A percentile compares a stretch with the other conserved stretches of the same genome.
Conservation (phyloP, 2,329 filamentous ascomycete species). For the Pseudogymnoascus sp. region DNA sequence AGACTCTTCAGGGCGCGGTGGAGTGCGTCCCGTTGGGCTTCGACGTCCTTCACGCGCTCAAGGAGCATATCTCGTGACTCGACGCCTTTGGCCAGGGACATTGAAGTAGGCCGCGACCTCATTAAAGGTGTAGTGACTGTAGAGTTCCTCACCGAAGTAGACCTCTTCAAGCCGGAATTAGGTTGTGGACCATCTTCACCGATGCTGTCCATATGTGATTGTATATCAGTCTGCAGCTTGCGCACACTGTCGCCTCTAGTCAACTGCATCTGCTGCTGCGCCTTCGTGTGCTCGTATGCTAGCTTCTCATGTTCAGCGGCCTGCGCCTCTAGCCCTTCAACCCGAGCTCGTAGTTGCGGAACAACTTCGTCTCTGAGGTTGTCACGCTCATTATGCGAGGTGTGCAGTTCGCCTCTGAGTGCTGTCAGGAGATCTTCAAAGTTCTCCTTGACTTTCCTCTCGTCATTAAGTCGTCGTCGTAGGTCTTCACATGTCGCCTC, state of each 20-base stretch:
- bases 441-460: slow-evolving; percentile 80
- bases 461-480: slow-evolving; percentile 72
- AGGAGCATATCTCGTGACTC: slow-evolving; percentile 57
- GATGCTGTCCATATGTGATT: slow-evolving; percentile 43
- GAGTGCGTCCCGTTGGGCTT: slow-evolving; percentile 86
- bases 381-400: slow-evolving; percentile 79
- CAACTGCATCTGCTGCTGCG: neutral
- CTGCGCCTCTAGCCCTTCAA: slow-evolving; percentile 71
- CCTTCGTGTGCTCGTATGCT: slow-evolving; percentile 52
- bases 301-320: slow-evolving; percentile 64
- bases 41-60: slow-evolving; percentile 83
- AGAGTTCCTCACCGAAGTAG: slow-evolving; percentile 36
- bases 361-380: slow-evolving; percentile 84
- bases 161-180: slow-evolving; percentile 51
- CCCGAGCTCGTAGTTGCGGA: slow-evolving; percentile 64
- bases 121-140: slow-evolving; percentile 14
- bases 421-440: slow-evolving; percentile 87
- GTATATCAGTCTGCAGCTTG: slow-evolving; percentile 39
- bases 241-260: slow-evolving; percentile 19
- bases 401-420: slow-evolving; percentile 73
- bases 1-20: slow-evolving; percentile 81
- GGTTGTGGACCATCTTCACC: slow-evolving; percentile 50
- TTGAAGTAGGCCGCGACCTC: slow-evolving; percentile 7
- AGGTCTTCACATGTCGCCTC: slow-evolving; percentile 76
- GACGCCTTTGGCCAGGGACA: slow-evolving; percentile 28